Evolutionary conservation across 192 early-diverging fungal species (phyloP).

Genomic region (Coemansia sp.): DNA sequence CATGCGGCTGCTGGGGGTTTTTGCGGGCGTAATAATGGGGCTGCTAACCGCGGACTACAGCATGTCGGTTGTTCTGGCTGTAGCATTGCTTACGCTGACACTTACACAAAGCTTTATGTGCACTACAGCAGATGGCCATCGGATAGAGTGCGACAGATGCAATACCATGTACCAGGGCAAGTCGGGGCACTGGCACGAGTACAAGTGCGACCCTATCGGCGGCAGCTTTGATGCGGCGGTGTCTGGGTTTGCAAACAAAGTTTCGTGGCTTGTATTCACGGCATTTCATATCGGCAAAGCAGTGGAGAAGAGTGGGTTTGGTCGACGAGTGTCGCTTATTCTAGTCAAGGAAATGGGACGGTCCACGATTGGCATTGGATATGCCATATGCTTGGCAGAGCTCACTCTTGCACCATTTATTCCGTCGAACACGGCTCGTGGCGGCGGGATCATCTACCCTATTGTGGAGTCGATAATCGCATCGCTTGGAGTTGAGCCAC

Average conservation of each 20-base stretch:
- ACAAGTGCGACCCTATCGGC: conserved; percentile 60
- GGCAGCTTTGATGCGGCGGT: conserved; percentile 63
- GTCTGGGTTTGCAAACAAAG: conserved; percentile 63
- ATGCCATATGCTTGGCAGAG: conserved; percentile 59
- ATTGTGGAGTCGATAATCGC: conserved; percentile 67
- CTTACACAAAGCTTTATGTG: conserved; percentile 65
- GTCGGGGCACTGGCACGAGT: conserved; percentile 42
- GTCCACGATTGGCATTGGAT: conserved; percentile 59
- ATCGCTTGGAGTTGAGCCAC: conserved; percentile 51
- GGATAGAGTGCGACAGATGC: conserved; percentile 60
- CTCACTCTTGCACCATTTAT: conserved; percentile 67
- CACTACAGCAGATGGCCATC: conserved; percentile 50
- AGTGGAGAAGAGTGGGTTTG: conserved; percentile 63
- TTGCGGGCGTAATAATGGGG: conserved; percentile 57
- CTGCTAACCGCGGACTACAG: conserved; percentile 56
- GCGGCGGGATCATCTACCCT: conserved; percentile 75
- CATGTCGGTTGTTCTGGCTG: conserved; percentile 58
- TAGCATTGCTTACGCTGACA: conserved; percentile 59
- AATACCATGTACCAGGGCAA: conserved; percentile 32
- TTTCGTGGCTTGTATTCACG: conserved; percentile 70
- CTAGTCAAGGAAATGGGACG: conserved; percentile 59
- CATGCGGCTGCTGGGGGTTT: conserved; percentile 52
- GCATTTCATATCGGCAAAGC: conserved; percentile 77
- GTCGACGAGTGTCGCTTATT: conserved; percentile 61
- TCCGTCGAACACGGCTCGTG: conserved; percentile 72